Evolutionary conservation across 148 eudicot species (phyloP).

Genomic region (Hydrangea macrophylla): DNA sequence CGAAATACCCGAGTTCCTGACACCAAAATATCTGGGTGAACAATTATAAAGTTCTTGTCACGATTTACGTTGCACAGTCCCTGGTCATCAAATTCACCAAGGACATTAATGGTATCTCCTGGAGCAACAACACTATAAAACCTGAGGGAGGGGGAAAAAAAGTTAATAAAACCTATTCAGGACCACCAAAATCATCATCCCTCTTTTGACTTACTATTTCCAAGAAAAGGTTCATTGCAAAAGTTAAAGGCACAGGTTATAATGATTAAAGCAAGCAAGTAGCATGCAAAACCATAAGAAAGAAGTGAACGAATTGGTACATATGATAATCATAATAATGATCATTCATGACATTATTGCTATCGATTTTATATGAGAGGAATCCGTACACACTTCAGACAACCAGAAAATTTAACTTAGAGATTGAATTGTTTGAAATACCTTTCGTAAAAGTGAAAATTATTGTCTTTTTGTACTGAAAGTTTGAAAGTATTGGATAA

Average conservation of each 20-base stretch:
- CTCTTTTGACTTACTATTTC: no score
- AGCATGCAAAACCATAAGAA: not conserved
- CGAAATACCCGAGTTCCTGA: constrained; percentile 89
- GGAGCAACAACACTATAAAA: constrained; percentile 76
- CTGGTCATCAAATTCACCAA: constrained; percentile 71
- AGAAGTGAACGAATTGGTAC: not conserved
- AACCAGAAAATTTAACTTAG: no score
- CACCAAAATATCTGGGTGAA: constrained; percentile 78
- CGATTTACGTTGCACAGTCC: constrained; percentile 75
- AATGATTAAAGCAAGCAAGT: not conserved
- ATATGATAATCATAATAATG: no score
- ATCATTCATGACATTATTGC: no score
- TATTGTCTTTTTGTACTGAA: no score
- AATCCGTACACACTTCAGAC: not conserved
- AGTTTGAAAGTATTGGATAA: no score
- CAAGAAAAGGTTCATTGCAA: not conserved
- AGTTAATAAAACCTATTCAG: no score
- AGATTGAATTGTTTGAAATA: no score
- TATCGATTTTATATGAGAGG: not conserved
- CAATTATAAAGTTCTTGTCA: constrained; percentile 71
- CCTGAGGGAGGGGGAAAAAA: constrained; percentile 36
- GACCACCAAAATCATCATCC: not conserved
- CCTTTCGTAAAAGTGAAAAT: no score
- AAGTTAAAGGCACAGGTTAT: not conserved
- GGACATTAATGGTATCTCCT: constrained; percentile 79